Evolutionary conservation across 495 filamentous ascomycete genomes (phyloP).

Genomic region (Stereocaulon alpinum): DNA sequence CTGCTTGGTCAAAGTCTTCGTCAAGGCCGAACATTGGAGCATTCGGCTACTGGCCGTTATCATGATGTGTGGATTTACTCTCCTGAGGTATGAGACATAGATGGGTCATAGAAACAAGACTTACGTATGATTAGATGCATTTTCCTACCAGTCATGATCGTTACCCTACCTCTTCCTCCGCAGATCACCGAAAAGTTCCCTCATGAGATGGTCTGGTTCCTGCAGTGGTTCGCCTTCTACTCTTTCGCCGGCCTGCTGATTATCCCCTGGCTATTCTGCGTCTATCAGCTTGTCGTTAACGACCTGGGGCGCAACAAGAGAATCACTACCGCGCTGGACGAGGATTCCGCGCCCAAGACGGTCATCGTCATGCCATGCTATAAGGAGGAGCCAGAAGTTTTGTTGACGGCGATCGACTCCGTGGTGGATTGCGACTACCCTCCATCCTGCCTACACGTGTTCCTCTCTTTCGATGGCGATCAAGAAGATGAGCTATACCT

Average conservation of each 20-base stretch:
- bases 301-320: constrained; percentile 69
- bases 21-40: constrained; percentile 82
- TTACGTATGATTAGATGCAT: constrained; percentile 47
- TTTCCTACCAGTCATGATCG: constrained; percentile 89
- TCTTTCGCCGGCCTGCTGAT: constrained; percentile 78
- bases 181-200: constrained; percentile 65
- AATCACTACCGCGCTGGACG: constrained; percentile 77
- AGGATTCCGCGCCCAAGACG: constrained; percentile 80
- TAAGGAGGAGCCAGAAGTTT: constrained; percentile 78
- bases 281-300: constrained; percentile 81
- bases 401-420: constrained; percentile 83
- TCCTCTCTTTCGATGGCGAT: constrained; percentile 91
- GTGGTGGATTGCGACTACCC: constrained; percentile 95
- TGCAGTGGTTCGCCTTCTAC: constrained; percentile 97
- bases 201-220: constrained; percentile 46
- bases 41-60: constrained; percentile 65
- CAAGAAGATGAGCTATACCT: constrained; percentile 82
- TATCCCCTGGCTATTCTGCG: constrained; percentile 86
- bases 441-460: constrained; percentile 85
- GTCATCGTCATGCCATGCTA: constrained; percentile 98
- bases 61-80: constrained; percentile 61
- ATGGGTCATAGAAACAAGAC: neutral
- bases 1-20: constrained; percentile 77
- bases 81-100: constrained; percentile 52
- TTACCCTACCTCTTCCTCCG: constrained; percentile 77